Percentiles rank a stretch among this genome's conserved stretches.
These are phyloP conservation scores for Beta corolliflora DNA, from an alignment of 179 eudicot genomes.

Conservation along the genomic window DNA sequence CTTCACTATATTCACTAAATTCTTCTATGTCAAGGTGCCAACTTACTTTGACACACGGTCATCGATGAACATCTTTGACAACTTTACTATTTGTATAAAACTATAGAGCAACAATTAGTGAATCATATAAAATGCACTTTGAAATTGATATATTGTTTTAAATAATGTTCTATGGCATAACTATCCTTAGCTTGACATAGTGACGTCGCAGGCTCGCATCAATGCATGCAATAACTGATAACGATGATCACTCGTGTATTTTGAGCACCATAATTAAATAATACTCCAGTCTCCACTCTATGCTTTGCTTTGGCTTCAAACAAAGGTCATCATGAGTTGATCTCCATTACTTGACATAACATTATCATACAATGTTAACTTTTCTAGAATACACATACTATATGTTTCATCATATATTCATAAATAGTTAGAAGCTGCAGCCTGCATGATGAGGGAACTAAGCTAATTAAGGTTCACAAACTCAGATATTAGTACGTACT, in stretches of 20 bases:
- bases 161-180: no score
- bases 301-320: slow-evolving; percentile 23
- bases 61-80: no score
- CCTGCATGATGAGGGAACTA: background rate
- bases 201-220: no score
- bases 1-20: no score
- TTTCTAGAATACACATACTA: background rate
- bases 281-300: background rate
- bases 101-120: no score
- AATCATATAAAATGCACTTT: no score
- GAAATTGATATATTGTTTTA: no score
- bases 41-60: no score
- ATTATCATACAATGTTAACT: background rate
- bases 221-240: background rate
- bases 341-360: background rate
- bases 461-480: background rate
- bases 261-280: background rate
- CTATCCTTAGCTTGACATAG: background rate
- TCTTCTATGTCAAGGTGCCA: no score
- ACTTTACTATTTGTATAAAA: no score
- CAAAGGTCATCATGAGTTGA: slow-evolving; percentile 11
- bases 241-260: background rate
- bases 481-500: background rate
- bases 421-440: no score
- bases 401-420: slow-evolving; percentile 2